Evolutionary conservation across 106 monocot genomes (phyloP).

Genomic region (Agapanthus africanus): DNA sequence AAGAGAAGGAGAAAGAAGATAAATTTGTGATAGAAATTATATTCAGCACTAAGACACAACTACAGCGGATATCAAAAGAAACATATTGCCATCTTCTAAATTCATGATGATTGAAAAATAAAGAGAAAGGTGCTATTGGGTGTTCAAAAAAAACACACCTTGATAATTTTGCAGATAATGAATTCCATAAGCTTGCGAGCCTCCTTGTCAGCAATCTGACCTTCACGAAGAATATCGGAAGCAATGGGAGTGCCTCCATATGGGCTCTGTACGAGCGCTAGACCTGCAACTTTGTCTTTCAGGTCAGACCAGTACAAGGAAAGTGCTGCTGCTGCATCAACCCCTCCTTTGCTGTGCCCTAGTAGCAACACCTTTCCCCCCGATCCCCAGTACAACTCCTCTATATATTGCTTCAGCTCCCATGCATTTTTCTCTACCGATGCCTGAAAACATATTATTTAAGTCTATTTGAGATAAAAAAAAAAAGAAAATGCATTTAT

Average conservation of each 20-base stretch:
- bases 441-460: slow-evolving; percentile 38
- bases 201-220: slow-evolving; percentile 63
- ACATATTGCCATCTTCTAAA: neutral
- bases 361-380: slow-evolving; percentile 47
- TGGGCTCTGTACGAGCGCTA: slow-evolving; percentile 62
- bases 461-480: neutral
- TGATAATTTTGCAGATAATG: slow-evolving; percentile 61
- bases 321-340: slow-evolving; percentile 62
- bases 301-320: slow-evolving; percentile 57
- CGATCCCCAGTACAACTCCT: slow-evolving; percentile 72
- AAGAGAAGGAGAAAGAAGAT: too few species aligned
- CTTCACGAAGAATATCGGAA: slow-evolving; percentile 61
- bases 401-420: slow-evolving; percentile 65
- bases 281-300: slow-evolving; percentile 58
- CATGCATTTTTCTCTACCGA: slow-evolving; percentile 61
- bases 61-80: too few species aligned
- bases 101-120: neutral
- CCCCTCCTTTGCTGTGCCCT: slow-evolving; percentile 70
- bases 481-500: neutral
- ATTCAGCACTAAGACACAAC: too few species aligned
- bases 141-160: slow-evolving; percentile 22
- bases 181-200: slow-evolving; percentile 58
- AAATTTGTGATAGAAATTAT: too few species aligned
- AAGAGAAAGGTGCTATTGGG: too few species aligned
- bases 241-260: slow-evolving; percentile 62